Percentiles rank a stretch among this genome's conserved stretches.
Evolutionary conservation across 306 rosid genomes (phyloP).

Genomic region (Cotoneaster glaucophyllus): DNA sequence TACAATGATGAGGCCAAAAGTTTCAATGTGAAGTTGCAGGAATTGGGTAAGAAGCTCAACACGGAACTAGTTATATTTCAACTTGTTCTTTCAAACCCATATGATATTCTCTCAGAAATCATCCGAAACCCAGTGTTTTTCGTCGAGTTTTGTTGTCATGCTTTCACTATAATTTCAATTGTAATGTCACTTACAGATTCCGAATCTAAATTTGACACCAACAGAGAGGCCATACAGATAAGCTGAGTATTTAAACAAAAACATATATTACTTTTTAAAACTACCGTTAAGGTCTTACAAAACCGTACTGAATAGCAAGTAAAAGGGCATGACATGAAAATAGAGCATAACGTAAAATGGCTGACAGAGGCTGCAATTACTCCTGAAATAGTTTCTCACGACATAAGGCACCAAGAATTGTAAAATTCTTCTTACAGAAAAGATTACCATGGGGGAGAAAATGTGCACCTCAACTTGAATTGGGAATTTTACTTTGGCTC

Average conservation of each 20-base stretch:
- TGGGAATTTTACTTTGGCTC: slow-evolving; percentile 40
- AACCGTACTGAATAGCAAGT: neutral
- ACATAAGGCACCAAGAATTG: slow-evolving; percentile 24
- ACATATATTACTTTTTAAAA: neutral
- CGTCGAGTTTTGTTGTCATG: slow-evolving; percentile 19
- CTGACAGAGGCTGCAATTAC: neutral
- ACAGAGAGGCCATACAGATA: neutral
- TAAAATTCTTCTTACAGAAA: slow-evolving; percentile 13
- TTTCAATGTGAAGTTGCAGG: slow-evolving; percentile 42
- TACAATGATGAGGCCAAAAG: slow-evolving; percentile 33
- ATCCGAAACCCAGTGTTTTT: slow-evolving; percentile 31
- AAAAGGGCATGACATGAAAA: neutral
- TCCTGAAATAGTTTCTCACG: neutral
- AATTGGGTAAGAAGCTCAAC: slow-evolving; percentile 21
- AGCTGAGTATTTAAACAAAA: neutral
- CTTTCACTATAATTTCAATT: neutral
- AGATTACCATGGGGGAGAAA: neutral
- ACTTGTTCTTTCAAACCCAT: slow-evolving; percentile 36
- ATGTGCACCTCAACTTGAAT: slow-evolving; percentile 13
- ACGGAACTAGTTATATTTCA: slow-evolving; percentile 19
- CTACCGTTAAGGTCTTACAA: neutral
- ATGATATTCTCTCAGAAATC: slow-evolving; percentile 30
- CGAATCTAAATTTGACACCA: neutral
- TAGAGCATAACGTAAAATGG: neutral
- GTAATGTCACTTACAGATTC: neutral